These are phyloP conservation scores for Moricandia arvensis DNA, from an alignment of 345 rosid genomes.

Conservation along the genomic window DNA sequence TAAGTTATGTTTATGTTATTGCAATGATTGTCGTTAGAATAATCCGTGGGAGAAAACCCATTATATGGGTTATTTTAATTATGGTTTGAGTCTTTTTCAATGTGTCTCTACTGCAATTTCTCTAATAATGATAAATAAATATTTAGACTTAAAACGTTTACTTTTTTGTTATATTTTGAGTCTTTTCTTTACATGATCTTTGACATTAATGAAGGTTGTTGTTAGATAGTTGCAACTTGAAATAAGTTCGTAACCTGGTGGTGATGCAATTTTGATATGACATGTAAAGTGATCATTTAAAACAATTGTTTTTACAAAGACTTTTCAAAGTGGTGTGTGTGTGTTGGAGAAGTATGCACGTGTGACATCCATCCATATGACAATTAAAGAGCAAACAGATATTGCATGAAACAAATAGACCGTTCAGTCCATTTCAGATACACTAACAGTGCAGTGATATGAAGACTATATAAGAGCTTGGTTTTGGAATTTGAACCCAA, in stretches of 20 bases:
- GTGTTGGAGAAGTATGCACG: not conserved
- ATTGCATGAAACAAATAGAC: not conserved
- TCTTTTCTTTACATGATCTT: not conserved
- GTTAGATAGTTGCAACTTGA: conserved; percentile 29
- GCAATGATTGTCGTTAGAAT: conserved; percentile 36
- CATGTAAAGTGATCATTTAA: not conserved
- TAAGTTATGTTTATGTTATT: not conserved
- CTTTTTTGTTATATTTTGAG: not conserved
- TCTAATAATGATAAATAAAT: conserved; percentile 18
- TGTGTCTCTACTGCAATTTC: conserved; percentile 29
- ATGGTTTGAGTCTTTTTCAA: conserved; percentile 36
- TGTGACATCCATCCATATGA: not conserved
- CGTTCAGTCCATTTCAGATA: not conserved
- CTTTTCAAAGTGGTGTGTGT: not conserved
- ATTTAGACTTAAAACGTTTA: not conserved
- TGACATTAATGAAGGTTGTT: conserved; percentile 26
- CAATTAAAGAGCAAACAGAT: not conserved
- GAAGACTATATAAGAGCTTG: not conserved
- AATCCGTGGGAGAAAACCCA: conserved; percentile 40
- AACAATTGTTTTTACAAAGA: not conserved
- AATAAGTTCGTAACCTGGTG: not conserved
- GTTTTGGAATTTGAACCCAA: not conserved
- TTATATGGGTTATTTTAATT: conserved; percentile 36
- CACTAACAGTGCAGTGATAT: not conserved
- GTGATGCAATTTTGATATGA: conserved; percentile 19